phyloP scores from a whole-genome alignment of 2,329 filamentous ascomycete species.

The Colletotrichum eremochloae region DNA sequence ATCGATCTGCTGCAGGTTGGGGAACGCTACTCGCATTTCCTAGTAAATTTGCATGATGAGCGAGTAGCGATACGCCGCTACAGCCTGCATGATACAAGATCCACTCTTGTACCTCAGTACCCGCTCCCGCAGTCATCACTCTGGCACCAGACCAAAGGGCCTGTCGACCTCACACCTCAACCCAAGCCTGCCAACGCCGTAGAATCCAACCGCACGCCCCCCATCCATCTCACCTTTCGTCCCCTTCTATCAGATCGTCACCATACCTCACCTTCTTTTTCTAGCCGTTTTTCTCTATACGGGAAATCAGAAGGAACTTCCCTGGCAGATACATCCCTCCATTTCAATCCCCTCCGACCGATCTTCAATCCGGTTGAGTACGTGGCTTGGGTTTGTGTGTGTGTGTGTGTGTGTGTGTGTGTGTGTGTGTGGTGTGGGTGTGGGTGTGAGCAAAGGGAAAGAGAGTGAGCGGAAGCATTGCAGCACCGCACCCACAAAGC shows the following conservation, averaged over 20 bases:
- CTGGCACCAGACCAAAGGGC: slow-evolving; percentile 35
- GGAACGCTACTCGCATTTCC: slow-evolving; percentile 13
- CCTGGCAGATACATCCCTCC: slow-evolving; percentile 17
- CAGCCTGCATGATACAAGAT: slow-evolving; percentile 39
- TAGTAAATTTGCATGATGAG: not conserved
- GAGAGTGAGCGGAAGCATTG: not conserved
- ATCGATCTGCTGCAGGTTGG: slow-evolving; percentile 35
- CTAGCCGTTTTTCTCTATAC: not conserved
- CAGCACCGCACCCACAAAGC: slow-evolving; percentile 3
- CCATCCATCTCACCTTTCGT: slow-evolving; percentile 36
- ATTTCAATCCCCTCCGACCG: not conserved
- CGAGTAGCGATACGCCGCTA: slow-evolving; percentile 29
- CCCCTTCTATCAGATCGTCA: slow-evolving; percentile 39
- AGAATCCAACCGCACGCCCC: slow-evolving; percentile 40
- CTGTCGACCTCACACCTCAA: slow-evolving; percentile 40
- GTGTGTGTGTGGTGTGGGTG: too few relatives aligned
- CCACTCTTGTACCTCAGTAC: slow-evolving; percentile 37
- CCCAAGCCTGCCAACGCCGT: slow-evolving; percentile 39
- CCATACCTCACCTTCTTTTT: slow-evolving; percentile 12
- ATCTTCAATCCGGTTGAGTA: not conserved
- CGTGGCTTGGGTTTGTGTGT: not conserved
- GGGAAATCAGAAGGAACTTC: not conserved
- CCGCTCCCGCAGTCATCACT: slow-evolving; percentile 42
- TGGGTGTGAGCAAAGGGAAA: slow-evolving; percentile 8
- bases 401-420: too few relatives aligned